A percentile compares a stretch with the other conserved stretches of the same genome.
These are phyloP conservation scores for Pseudozyma tsukubaensis DNA, from an alignment of 1,284 basidiomycete genomes.

Conservation along the genomic window DNA sequence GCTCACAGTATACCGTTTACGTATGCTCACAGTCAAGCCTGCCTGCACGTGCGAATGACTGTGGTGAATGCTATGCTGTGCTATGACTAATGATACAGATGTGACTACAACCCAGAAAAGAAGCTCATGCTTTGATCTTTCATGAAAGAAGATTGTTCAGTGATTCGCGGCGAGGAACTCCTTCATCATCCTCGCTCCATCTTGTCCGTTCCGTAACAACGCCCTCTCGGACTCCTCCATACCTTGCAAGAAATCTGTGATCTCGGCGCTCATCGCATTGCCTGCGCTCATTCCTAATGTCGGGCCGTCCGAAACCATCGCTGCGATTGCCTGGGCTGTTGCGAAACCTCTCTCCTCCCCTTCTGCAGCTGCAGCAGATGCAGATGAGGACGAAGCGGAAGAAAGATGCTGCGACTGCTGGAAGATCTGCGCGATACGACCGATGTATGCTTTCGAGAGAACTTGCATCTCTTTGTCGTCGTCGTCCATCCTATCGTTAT, in stretches of 20 bases:
- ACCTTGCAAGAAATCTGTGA: slow-evolving; percentile 59
- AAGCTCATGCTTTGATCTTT: background rate
- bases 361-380: slow-evolving; percentile 8
- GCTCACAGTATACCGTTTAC: background rate
- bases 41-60: background rate
- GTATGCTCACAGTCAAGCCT: too few relatives aligned
- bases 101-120: background rate
- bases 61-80: background rate
- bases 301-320: slow-evolving; percentile 49
- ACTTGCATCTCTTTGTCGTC: slow-evolving; percentile 50
- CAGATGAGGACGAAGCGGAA: slow-evolving; percentile 17
- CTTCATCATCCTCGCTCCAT: slow-evolving; percentile 48
- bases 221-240: slow-evolving; percentile 58
- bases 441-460: slow-evolving; percentile 60
- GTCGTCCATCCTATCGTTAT: slow-evolving; percentile 51
- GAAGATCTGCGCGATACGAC: slow-evolving; percentile 57
- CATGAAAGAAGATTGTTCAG: background rate
- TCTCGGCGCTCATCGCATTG: slow-evolving; percentile 53
- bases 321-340: slow-evolving; percentile 42
- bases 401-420: slow-evolving; percentile 60
- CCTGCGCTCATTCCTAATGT: slow-evolving; percentile 47
- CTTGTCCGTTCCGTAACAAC: slow-evolving; percentile 43
- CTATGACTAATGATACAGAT: slow-evolving; percentile 18
- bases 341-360: slow-evolving; percentile 26
- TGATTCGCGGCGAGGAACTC: slow-evolving; percentile 45